Conservation (phyloP, 192 early-diverging fungal species). For the Linnemannia hyalina region DNA sequence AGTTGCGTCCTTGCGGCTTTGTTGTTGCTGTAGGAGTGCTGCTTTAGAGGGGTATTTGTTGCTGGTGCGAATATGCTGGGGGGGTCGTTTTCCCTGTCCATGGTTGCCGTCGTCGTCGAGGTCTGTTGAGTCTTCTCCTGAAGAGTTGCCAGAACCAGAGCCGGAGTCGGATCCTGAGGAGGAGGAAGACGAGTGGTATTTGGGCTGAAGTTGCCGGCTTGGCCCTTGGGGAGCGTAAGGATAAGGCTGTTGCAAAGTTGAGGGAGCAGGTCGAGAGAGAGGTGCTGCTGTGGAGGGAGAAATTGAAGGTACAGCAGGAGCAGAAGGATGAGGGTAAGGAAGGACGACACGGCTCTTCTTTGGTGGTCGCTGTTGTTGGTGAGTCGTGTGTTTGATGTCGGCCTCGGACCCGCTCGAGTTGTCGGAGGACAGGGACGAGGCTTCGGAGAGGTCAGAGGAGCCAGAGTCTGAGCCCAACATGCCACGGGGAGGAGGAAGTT, state of each 20-base stretch:
- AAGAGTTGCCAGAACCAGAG: constrained; percentile 13
- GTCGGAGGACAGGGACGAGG: constrained; percentile 45
- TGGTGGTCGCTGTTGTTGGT: neutral
- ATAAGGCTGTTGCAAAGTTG: neutral
- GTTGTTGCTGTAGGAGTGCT: neutral
- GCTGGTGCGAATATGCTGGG: constrained; percentile 3
- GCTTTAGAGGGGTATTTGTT: constrained; percentile 22
- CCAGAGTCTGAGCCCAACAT: constrained; percentile 52
- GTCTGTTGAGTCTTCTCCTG: constrained; percentile 10
- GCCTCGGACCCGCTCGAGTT: constrained; percentile 49
- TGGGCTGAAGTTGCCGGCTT: neutral
- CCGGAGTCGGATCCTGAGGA: constrained; percentile 22
- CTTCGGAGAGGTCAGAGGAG: constrained; percentile 54
- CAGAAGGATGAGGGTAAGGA: neutral
- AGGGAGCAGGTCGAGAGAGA: neutral
- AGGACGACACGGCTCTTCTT: neutral
- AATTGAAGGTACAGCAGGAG: neutral
- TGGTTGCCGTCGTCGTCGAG: constrained; percentile 21
- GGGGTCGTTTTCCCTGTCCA: constrained; percentile 13
- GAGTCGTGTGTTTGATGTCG: neutral
- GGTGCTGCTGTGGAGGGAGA: neutral
- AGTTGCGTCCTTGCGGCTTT: neutral
- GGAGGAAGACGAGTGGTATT: constrained; percentile 4
- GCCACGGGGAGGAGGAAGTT: neutral
- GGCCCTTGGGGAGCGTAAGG: neutral